Base-by-base conservation (phyloP, 2,329 filamentous ascomycete species). In the Calonectria pseudoturangicola region DNA sequence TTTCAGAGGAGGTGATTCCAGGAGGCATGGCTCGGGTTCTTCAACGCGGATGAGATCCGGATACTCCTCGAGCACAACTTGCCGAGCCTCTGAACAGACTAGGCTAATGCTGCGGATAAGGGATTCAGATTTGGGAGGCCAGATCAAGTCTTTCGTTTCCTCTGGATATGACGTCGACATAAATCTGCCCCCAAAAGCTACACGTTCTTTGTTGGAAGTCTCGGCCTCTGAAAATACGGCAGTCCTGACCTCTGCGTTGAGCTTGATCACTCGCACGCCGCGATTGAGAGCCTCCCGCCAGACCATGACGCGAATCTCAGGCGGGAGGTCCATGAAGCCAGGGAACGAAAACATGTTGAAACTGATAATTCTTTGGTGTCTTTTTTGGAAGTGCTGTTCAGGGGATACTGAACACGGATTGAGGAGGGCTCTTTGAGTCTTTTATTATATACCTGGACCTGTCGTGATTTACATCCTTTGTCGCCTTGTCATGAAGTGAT, bases 121-220 rank as follows among this genome's bases (percentile, higher is more conserved):
- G 4, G 33, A 5, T n/a, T 68, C 63, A 2, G 58, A 68, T 18
- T 15, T 25, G 2, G 63, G 33, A 41, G 63, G 63, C 63, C 63
- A 66, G n/a, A 54, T 16, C 45, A 54, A 16, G 12, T 66, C 63
- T 33, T 66, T 51, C 4, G 28, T 18, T 28, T 51, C 47, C 33
- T 66, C 63, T 16, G 63, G 63, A 18, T 28, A 51, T 8, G 45
- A 66, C 36, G 18, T 36, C 18, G 27, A 73, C 41, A 8, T 30
- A 30, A 73, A 73, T 33, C 39, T 45, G 1, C 72, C 72, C 27
- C 68, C 68, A n/a, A 71, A 15, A 33, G 68, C 63, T n/a, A 71
- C 33, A 9, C 30, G 12, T 33, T 70, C 50, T 67, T 51, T 65
- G 12, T 28, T 6, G 15, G 21, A 18, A 25, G 50, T 65, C 28